phyloP scores from a whole-genome alignment of 2,329 filamentous ascomycete genomes.

The Hymenoscyphus fraxineus region DNA sequence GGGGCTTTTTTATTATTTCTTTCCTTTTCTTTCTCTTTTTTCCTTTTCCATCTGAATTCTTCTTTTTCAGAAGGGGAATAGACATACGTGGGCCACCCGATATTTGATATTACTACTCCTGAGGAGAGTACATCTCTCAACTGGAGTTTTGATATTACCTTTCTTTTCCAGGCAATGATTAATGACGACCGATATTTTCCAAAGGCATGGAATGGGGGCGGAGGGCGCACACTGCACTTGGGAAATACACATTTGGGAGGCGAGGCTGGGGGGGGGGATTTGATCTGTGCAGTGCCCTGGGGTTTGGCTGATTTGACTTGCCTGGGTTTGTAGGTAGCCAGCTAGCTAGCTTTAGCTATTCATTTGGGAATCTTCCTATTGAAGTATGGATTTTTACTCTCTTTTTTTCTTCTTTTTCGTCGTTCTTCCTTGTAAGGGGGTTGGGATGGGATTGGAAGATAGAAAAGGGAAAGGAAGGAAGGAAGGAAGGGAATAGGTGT shows the following conservation, averaged over 20 bases:
- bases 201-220: background rate
- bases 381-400: too few relatives aligned
- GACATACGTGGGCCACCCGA: background rate
- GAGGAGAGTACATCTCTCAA: background rate
- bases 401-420: too few relatives aligned
- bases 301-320: too few relatives aligned
- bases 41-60: background rate
- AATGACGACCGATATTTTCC: background rate
- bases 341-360: too few relatives aligned
- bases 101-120: background rate
- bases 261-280: too few relatives aligned
- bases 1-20: background rate
- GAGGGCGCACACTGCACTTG: background rate
- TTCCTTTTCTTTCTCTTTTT: background rate
- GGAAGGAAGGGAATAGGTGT: too few relatives aligned
- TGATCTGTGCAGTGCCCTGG: too few relatives aligned
- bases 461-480: too few relatives aligned
- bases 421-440: too few relatives aligned
- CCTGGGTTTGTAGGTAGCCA: too few relatives aligned
- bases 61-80: background rate
- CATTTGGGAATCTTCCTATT: too few relatives aligned
- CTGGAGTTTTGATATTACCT: background rate
- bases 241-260: background rate
- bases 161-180: background rate
- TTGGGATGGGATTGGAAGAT: too few relatives aligned